Base-by-base conservation (phyloP, 169 alveolate genomes). In the Plasmodium gaboni region DNA sequence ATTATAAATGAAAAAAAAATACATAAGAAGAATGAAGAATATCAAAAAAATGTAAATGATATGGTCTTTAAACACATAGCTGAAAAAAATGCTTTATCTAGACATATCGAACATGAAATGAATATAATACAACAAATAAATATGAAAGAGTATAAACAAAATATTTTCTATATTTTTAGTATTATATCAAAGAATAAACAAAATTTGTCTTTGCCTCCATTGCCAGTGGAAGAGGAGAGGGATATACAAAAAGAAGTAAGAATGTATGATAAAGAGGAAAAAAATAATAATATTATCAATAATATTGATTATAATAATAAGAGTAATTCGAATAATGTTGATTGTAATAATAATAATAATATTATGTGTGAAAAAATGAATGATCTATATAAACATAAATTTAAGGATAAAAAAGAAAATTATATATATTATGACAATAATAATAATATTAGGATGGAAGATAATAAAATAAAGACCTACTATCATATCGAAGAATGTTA, bases 41-140 rank as follows among this genome's bases (percentile, higher is more conserved):
- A 24, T 15, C 61, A 51, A 5, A 7, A 63, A 38, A 38, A 68
- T 44, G 59, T 83, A 57, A 83, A 83, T 42, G 73, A 83, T 15
- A 70, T 83, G 60, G 91, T 83, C n/a, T 83, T 32, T 57, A 67
- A 83, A 48, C 91, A 83, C 26, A 83, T 83, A 50, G 91, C 91
- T 5, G 91, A 83, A 48, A 83, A 83, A 73, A 63, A 69, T 50
- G 91, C 91, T 15, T 53, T 83, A 48, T 28, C 19, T 69, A 83
- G 91, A 57, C 91, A 83, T 63, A 72, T 73, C 8, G 86, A 69
- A 6, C 85, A 83, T 48, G 91, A 83, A 61, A 61, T 83, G 50
- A 83, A 69, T 19, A 50, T 67, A 15, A 69, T 83, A 73, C 73
- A 83, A 26, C 86, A 42, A 9, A 60, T 83, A 1, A 68, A 83